Evolutionary conservation across 2,329 filamentous ascomycete genomes (phyloP).

Genomic region (Talaromyces atroroseus): DNA sequence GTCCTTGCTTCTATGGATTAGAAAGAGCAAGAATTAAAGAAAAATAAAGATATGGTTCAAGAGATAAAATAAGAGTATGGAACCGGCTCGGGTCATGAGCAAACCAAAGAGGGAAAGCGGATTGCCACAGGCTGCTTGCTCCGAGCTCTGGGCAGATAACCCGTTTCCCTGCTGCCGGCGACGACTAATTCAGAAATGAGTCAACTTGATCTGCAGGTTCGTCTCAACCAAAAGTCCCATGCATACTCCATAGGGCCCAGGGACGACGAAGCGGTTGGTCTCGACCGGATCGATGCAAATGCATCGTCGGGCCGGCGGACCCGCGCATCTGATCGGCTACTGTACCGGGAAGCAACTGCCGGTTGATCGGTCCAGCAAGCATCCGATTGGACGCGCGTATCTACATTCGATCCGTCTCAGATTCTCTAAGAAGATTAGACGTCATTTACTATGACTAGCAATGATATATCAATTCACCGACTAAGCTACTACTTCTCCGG

Average conservation of each 20-base stretch:
- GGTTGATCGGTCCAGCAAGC: neutral
- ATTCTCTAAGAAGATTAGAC: neutral
- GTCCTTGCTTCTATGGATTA: neutral
- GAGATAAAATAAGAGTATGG: neutral
- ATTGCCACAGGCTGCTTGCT: slow-evolving; percentile 1
- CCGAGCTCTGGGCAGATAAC: too few relatives aligned
- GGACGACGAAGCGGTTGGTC: neutral
- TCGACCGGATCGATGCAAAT: slow-evolving; percentile 6
- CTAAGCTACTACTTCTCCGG: slow-evolving; percentile 8
- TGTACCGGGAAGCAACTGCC: slow-evolving; percentile 9
- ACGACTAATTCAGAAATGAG: neutral
- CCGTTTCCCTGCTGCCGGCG: neutral
- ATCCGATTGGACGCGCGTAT: neutral
- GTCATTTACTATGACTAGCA: too few relatives aligned
- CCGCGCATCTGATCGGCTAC: slow-evolving; percentile 11
- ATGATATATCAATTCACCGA: too few relatives aligned
- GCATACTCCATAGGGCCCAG: neutral
- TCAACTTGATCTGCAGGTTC: neutral
- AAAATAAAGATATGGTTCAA: neutral
- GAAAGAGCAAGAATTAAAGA: neutral
- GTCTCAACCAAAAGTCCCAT: too few relatives aligned
- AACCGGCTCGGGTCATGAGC: slow-evolving; percentile 6
- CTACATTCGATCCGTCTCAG: neutral
- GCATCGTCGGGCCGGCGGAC: slow-evolving; percentile 6
- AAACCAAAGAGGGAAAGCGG: slow-evolving; percentile 5